Evolutionary conservation across 163 green algal species (phyloP).

Genomic region (Chloroidium sp.): DNA sequence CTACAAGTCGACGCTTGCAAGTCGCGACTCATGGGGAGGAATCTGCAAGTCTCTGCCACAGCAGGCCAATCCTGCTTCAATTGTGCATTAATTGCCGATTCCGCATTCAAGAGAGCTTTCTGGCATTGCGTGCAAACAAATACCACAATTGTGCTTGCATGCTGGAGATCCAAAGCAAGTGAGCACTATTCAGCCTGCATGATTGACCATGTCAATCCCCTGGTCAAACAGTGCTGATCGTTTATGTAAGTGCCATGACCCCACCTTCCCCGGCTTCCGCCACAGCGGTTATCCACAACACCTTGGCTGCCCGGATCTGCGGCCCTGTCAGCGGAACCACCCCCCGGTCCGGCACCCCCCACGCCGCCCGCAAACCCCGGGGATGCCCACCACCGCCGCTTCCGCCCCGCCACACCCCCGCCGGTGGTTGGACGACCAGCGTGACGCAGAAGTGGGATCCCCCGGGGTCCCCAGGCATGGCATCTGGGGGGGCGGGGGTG

Average conservation of each 20-base stretch:
- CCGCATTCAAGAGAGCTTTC: no score
- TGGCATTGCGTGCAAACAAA: no score
- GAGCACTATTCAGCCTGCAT: no score
- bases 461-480: neutral
- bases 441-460: constrained; percentile 52
- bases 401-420: neutral
- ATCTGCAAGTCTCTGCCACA: no score
- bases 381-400: neutral
- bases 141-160: no score
- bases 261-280: neutral
- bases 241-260: neutral
- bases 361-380: constrained; percentile 11
- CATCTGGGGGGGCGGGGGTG: neutral
- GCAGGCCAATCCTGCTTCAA: no score
- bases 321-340: constrained; percentile 1
- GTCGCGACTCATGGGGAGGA: no score
- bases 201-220: no score
- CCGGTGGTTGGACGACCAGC: constrained; percentile 54
- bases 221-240: neutral
- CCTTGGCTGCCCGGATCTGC: constrained; percentile 14
- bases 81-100: no score
- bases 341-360: constrained; percentile 11
- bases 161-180: no score
- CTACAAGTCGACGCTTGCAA: no score
- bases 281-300: constrained; percentile 21